phyloP scores from a whole-genome alignment of 768 basidiomycete genomes.

The Neoboletus brunneissimus region DNA sequence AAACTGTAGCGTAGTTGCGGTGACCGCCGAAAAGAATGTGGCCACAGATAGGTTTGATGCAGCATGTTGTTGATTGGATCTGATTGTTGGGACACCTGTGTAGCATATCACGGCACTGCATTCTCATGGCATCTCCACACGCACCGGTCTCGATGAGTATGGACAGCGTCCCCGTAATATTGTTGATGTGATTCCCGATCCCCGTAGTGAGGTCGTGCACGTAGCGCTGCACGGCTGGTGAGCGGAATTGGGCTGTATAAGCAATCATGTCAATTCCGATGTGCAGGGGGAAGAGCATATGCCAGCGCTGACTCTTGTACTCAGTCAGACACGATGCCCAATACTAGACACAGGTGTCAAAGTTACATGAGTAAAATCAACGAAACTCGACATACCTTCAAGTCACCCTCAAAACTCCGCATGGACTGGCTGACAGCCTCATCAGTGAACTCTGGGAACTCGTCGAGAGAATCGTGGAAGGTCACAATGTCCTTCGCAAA shows the following conservation, averaged over 20 bases:
- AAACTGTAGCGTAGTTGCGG: constrained; percentile 49
- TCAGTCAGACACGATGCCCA: constrained; percentile 51
- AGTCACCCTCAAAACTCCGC: constrained; percentile 47
- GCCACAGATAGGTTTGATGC: constrained; percentile 48
- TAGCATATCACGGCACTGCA: constrained; percentile 29
- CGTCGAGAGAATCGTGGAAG: constrained; percentile 51
- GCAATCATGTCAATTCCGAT: constrained; percentile 9
- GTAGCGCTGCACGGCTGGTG: constrained; percentile 52
- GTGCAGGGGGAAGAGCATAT: neutral
- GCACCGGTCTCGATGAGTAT: constrained; percentile 54
- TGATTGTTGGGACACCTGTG: constrained; percentile 52
- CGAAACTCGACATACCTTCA: constrained; percentile 37
- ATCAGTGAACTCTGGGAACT: constrained; percentile 55
- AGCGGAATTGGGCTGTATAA: constrained; percentile 46
- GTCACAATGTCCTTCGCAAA: constrained; percentile 51
- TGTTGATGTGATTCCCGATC: constrained; percentile 53
- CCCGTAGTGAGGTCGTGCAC: constrained; percentile 51
- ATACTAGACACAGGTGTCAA: constrained; percentile 37
- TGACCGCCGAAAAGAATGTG: constrained; percentile 55
- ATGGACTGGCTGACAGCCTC: constrained; percentile 51
- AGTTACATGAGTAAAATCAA: neutral
- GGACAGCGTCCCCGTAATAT: constrained; percentile 47
- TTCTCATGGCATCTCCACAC: constrained; percentile 21
- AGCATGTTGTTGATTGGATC: constrained; percentile 52
- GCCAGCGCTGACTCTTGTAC: constrained; percentile 40